Evolutionary conservation across 129 eudicot genomes (phyloP).

Genomic region (Flaveria trinervia): DNA sequence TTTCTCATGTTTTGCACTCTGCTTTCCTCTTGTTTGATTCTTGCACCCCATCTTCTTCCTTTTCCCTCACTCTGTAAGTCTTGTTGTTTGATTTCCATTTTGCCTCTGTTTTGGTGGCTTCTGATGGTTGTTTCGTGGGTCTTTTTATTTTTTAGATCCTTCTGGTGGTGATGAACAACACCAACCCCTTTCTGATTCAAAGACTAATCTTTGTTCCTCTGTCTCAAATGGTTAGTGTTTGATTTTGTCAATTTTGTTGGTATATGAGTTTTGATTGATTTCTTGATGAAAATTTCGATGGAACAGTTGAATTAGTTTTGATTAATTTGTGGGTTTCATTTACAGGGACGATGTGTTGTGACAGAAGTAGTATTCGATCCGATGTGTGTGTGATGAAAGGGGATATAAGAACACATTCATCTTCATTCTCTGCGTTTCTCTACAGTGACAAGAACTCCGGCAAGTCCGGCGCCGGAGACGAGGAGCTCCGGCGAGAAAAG

Average conservation of each 20-base stretch:
- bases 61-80: constrained; percentile 48
- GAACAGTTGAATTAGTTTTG: not conserved
- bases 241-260: not conserved
- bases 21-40: constrained; percentile 56
- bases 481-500: constrained; percentile 56
- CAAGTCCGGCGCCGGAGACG: constrained; percentile 30
- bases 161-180: constrained; percentile 41
- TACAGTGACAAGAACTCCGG: constrained; percentile 39
- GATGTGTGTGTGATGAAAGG: constrained; percentile 90
- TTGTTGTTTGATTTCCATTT: not conserved
- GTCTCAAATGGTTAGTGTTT: constrained; percentile 60
- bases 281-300: constrained; percentile 17
- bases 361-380: constrained; percentile 69
- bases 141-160: constrained; percentile 58
- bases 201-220: constrained; percentile 61
- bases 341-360: constrained; percentile 94
- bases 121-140: constrained; percentile 6
- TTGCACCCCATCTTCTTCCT: constrained; percentile 54
- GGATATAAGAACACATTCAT: constrained; percentile 78
- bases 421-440: constrained; percentile 64
- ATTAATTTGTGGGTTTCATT: not conserved
- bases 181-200: constrained; percentile 31
- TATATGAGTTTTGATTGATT: too few relatives aligned
- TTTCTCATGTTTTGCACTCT: constrained; percentile 54
- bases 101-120: constrained; percentile 11